A percentile compares a stretch with the other conserved stretches of the same genome.
These are phyloP conservation scores for Oleoguttula mirabilis DNA, from an alignment of 495 filamentous ascomycete genomes.

Conservation along the genomic window DNA sequence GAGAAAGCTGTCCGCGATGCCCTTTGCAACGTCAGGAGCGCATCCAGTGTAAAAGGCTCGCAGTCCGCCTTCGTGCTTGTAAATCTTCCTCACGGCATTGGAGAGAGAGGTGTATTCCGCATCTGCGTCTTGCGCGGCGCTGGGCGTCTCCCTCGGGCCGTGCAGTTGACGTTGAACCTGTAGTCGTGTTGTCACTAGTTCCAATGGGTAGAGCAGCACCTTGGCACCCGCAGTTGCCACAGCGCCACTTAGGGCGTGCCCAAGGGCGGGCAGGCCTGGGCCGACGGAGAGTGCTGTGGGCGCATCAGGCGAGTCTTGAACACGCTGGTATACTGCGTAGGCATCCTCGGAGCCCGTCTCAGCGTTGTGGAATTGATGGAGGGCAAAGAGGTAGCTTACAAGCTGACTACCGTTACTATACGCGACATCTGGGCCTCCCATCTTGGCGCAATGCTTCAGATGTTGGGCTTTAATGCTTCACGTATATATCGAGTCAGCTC, in stretches of 20 bases:
- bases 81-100: slow-evolving; percentile 64
- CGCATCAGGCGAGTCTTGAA: slow-evolving; percentile 17
- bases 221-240: slow-evolving; percentile 66
- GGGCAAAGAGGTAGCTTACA: slow-evolving; percentile 6
- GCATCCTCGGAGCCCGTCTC: slow-evolving; percentile 25
- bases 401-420: not conserved
- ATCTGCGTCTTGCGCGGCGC: slow-evolving; percentile 27
- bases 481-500: not conserved
- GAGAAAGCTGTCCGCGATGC: slow-evolving; percentile 63
- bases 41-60: slow-evolving; percentile 65
- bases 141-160: slow-evolving; percentile 24
- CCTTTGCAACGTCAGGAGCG: slow-evolving; percentile 58
- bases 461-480: not conserved
- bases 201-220: slow-evolving; percentile 67
- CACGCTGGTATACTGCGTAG: slow-evolving; percentile 29
- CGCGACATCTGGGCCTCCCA: not conserved
- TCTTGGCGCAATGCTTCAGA: not conserved
- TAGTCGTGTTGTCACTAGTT: slow-evolving; percentile 71
- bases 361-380: slow-evolving; percentile 4
- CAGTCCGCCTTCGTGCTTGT: slow-evolving; percentile 54
- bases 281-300: slow-evolving; percentile 10
- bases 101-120: slow-evolving; percentile 46
- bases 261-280: slow-evolving; percentile 63
- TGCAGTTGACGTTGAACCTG: slow-evolving; percentile 63
- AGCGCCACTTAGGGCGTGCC: slow-evolving; percentile 74